Conservation (phyloP, 176 grass and related monocot genomes). For the Olyra latifolia region DNA sequence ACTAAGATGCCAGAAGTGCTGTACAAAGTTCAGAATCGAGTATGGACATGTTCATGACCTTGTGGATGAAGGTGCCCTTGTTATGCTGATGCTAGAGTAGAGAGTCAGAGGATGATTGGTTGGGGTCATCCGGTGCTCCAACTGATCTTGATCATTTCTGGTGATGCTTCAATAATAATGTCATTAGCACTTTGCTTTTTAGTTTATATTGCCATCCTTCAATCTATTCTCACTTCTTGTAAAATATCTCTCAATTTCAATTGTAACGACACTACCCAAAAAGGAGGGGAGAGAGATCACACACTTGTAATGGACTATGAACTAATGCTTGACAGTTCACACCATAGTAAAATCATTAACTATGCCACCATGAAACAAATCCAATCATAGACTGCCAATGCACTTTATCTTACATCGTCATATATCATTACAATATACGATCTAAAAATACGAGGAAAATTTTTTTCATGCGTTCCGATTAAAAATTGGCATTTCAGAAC, state of each 20-base stretch:
- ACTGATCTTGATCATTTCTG: neutral
- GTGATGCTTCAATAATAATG: neutral
- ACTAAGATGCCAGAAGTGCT: neutral
- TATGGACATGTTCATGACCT: neutral
- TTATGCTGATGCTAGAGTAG: neutral
- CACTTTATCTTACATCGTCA: neutral
- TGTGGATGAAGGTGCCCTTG: no score
- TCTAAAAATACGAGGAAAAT: neutral
- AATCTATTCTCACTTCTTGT: neutral
- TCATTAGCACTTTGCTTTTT: neutral
- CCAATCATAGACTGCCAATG: neutral
- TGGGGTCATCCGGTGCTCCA: no score
- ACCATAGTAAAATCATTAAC: neutral
- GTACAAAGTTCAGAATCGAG: conserved; percentile 7
- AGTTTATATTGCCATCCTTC: neutral
- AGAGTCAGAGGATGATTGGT: neutral
- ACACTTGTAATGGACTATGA: no score
- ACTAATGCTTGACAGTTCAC: neutral
- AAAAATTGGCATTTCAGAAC: neutral
- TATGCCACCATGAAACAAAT: neutral
- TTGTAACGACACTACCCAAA: neutral
- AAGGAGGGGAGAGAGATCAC: neutral
- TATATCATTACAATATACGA: neutral
- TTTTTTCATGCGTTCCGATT: neutral
- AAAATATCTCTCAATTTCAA: neutral